A percentile compares a stretch with the other conserved stretches of the same genome.
These are phyloP conservation scores for Fraxinus sp. DNA, from an alignment of 305 asterid genomes.

Conservation along the genomic window DNA sequence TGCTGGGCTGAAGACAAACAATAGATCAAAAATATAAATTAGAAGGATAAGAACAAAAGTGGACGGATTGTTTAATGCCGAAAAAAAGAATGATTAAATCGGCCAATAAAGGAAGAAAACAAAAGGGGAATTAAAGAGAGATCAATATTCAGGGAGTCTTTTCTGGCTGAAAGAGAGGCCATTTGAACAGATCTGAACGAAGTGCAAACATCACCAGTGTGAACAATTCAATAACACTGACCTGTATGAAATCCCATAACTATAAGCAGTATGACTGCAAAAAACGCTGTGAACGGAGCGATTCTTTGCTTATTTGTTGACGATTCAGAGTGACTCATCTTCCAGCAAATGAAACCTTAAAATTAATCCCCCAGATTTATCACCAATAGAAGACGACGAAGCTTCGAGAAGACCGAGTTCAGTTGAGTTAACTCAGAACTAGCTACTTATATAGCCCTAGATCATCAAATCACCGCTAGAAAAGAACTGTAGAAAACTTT, in stretches of 20 bases:
- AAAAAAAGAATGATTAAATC: neutral
- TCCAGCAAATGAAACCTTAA: slow-evolving; percentile 2
- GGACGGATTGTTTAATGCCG: neutral
- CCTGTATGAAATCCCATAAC: slow-evolving; percentile 43
- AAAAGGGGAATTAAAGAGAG: neutral
- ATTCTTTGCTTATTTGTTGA: slow-evolving; percentile 32
- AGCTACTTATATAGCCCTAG: slow-evolving; percentile 20
- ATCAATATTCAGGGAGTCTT: neutral
- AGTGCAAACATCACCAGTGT: slow-evolving; percentile 10
- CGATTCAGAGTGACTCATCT: slow-evolving; percentile 29
- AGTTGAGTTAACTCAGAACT: slow-evolving; percentile 33
- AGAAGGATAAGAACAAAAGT: neutral
- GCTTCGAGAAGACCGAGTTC: slow-evolving; percentile 8
- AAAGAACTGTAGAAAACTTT: slow-evolving; percentile 26
- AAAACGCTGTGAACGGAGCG: slow-evolving; percentile 31
- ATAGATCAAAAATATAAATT: neutral
- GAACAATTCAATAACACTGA: slow-evolving; percentile 16
- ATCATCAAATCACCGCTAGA: slow-evolving; percentile 29
- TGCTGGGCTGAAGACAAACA: slow-evolving; percentile 20
- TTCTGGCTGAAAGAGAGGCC: slow-evolving; percentile 11
- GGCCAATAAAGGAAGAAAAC: neutral
- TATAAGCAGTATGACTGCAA: slow-evolving; percentile 31
- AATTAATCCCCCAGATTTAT: neutral
- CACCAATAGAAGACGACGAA: neutral
- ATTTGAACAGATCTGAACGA: slow-evolving; percentile 9